phyloP scores from a whole-genome alignment of 1,284 basidiomycete species.

The Fomitiporia mediterranea region DNA sequence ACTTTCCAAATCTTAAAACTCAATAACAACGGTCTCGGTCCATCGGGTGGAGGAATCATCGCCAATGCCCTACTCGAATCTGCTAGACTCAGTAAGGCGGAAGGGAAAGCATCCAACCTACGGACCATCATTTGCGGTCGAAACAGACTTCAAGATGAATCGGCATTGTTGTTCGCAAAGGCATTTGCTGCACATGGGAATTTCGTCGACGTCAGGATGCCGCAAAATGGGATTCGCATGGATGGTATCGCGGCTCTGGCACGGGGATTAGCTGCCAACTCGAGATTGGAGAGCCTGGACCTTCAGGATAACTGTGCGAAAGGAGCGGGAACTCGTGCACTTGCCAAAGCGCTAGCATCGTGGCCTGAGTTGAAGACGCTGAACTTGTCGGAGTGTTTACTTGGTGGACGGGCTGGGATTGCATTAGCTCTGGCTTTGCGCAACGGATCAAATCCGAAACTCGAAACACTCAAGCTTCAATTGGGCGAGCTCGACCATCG shows the following conservation, averaged over 20 bases:
- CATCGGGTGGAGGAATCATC: conserved; percentile 82
- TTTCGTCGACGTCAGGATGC: conserved; percentile 85
- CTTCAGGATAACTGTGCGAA: conserved; percentile 96
- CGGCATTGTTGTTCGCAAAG: conserved; percentile 78
- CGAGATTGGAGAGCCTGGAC: conserved; percentile 75
- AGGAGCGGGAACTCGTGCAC: conserved; percentile 65
- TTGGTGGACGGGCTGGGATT: conserved; percentile 52
- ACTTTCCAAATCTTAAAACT: conserved; percentile 82
- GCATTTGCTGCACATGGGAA: conserved; percentile 85
- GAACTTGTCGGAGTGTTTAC: conserved; percentile 90
- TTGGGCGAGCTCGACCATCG: conserved; percentile 84
- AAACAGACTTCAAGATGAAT: conserved; percentile 92
- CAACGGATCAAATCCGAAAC: conserved; percentile 64
- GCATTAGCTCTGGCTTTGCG: conserved; percentile 55
- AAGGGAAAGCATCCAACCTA: conserved; percentile 68
- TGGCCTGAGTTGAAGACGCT: conserved; percentile 76
- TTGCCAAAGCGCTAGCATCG: conserved; percentile 64
- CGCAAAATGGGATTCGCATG: conserved; percentile 97
- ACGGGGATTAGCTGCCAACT: conserved; percentile 68
- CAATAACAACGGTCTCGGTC: conserved; percentile 98
- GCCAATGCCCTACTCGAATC: conserved; percentile 82
- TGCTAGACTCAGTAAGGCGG: conserved; percentile 63
- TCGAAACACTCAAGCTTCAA: conserved; percentile 78
- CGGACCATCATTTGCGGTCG: conserved; percentile 88
- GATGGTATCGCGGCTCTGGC: conserved; percentile 86